These are phyloP conservation scores for Capillidium rhysosporum DNA, from an alignment of 371 early-diverging fungal species.

Conservation along the genomic window DNA sequence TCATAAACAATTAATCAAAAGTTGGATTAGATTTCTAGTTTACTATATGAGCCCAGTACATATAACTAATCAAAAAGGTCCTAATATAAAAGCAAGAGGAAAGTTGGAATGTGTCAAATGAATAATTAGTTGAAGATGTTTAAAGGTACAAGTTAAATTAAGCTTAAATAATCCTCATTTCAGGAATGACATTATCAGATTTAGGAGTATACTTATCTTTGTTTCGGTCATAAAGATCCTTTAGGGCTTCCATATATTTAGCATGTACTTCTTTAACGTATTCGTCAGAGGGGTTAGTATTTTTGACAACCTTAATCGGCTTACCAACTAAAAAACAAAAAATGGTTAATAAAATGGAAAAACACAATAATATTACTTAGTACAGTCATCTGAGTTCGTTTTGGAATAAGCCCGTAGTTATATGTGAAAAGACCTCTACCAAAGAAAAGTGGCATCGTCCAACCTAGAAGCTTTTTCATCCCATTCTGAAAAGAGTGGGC, in stretches of 20 bases:
- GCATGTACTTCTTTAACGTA: background rate
- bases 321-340: background rate
- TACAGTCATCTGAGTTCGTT: background rate
- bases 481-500: constrained; percentile 4
- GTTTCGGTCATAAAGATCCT: constrained; percentile 5
- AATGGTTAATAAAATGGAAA: background rate
- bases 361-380: background rate
- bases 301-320: background rate
- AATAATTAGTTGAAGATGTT: too few species aligned
- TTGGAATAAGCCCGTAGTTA: constrained; percentile 1
- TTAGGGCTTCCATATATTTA: constrained; percentile 1
- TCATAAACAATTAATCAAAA: too few species aligned
- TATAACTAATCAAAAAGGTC: too few species aligned
- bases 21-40: too few species aligned
- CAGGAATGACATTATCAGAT: background rate
- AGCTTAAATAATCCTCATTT: background rate
- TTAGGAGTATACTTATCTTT: background rate
- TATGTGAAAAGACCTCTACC: constrained; percentile 37
- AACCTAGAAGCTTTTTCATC: constrained; percentile 8
- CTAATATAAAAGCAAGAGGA: too few species aligned
- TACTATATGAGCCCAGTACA: too few species aligned
- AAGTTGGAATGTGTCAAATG: too few species aligned
- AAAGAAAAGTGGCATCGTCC: constrained; percentile 34
- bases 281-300: background rate
- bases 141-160: too few species aligned